Evolutionary conservation across 331 rosid genomes (phyloP), one percentile per base, ranked within the genome.

Genomic region (Pyrus hybrid): DNA sequence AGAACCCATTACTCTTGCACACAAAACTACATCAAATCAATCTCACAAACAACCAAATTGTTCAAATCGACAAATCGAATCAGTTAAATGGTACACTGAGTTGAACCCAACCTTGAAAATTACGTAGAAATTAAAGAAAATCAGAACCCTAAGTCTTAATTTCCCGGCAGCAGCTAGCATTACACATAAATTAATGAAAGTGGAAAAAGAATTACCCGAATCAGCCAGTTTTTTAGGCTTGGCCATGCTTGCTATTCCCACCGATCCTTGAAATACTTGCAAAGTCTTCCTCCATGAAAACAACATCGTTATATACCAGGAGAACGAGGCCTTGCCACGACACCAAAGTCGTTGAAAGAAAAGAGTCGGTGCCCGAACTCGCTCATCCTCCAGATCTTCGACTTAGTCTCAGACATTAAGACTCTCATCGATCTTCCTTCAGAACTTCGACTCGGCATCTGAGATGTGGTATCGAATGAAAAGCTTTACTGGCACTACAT

Each of bases 71-170:
- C 28, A 26, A 26, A 26, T 26, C 3, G 28, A 90, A 86, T 93
- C 97, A 32, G 98, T 93, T 81, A 93, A 84, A 84, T 93, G 98
- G 85, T 93, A 93, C 67, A 93, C 98, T 6, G 98, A 93, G 86
- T 93, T 93, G 94, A 93, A 93, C 79, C 98, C 98, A 67, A 93
- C 96, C 87, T 97, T 93, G 76, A 57, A n/a, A 57, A 57, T 57
- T 21, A 8, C 28, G 21, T 4, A 22, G 79, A 78, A 68, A 73
- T 43, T 16, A 76, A 75, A 61, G 26, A 73, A 81, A 79, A 74
- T 73, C 80, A 67, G 74, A 65, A 63, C 54, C 78, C 47, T 49
- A 12, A 26, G 13, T 30, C 3, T 53, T 43, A 17, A 5, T 29
- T 51, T 51, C 47, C 45, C 45, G 74, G 63, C 74, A 51, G 17